These are phyloP conservation scores for Leucogyrophana mollusca DNA, from an alignment of 768 basidiomycete species.

Conservation along the genomic window DNA sequence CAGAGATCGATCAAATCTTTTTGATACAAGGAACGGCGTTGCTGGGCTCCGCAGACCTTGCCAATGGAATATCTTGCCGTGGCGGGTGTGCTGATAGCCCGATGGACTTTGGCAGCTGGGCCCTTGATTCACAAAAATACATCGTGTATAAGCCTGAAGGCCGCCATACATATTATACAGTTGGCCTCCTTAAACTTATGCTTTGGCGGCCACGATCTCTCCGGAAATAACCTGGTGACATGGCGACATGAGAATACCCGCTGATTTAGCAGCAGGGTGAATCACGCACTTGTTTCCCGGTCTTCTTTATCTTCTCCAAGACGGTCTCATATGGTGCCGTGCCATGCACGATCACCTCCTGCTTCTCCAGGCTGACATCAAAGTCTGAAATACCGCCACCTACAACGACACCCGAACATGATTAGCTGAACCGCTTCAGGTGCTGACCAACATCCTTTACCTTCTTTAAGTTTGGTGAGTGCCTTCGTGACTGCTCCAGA, in stretches of 20 bases:
- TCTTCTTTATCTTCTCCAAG: constrained; percentile 80
- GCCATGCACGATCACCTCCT: constrained; percentile 71
- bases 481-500: constrained; percentile 79
- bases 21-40: no score
- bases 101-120: no score
- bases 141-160: no score
- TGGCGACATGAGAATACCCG: not conserved
- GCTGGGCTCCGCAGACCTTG: no score
- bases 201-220: constrained; percentile 29
- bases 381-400: constrained; percentile 53
- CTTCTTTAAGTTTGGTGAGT: constrained; percentile 63
- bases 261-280: not conserved
- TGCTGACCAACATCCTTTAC: constrained; percentile 8
- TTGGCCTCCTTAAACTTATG: no score
- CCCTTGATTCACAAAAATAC: no score
- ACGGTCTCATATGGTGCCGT: constrained; percentile 62
- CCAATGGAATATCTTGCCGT: no score
- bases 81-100: no score
- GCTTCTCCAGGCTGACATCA: constrained; percentile 62
- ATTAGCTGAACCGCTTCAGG: not conserved
- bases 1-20: no score
- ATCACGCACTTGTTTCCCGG: constrained; percentile 76
- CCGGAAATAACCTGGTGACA: constrained; percentile 46
- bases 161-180: no score
- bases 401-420: not conserved